These are phyloP conservation scores for Eremomyces bilateralis DNA, from an alignment of 495 filamentous ascomycete species.

Conservation along the genomic window DNA sequence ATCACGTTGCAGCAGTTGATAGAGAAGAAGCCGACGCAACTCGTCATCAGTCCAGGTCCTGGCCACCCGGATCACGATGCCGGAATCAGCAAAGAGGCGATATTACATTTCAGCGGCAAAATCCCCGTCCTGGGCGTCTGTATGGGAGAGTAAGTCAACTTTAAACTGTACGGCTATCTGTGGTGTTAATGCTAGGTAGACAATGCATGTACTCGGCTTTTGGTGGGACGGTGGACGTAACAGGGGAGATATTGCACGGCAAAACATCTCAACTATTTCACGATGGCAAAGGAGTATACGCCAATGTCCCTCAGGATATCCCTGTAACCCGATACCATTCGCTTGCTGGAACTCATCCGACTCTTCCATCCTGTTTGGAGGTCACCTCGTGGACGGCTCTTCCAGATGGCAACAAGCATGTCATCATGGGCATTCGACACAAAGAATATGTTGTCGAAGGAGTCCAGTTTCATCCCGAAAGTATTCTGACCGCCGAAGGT, in stretches of 20 bases:
- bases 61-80: slow-evolving; percentile 81
- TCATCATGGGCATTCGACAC: slow-evolving; percentile 95
- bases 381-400: slow-evolving; percentile 60
- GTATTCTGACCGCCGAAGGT: slow-evolving; percentile 78
- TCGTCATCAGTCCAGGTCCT: slow-evolving; percentile 87
- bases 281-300: slow-evolving; percentile 74
- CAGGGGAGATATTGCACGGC: slow-evolving; percentile 90
- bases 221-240: slow-evolving; percentile 76
- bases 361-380: slow-evolving; percentile 69
- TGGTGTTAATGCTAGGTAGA: slow-evolving; percentile 6
- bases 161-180: not conserved
- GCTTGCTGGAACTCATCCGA: slow-evolving; percentile 76
- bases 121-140: slow-evolving; percentile 94
- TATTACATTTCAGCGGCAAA: slow-evolving; percentile 82
- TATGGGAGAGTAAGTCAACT: slow-evolving; percentile 64
- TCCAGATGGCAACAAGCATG: slow-evolving; percentile 39
- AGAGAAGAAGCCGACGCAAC: slow-evolving; percentile 63
- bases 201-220: slow-evolving; percentile 91
- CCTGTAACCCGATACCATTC: slow-evolving; percentile 93
- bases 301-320: slow-evolving; percentile 49
- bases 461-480: slow-evolving; percentile 95
- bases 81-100: slow-evolving; percentile 77
- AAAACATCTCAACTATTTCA: slow-evolving; percentile 85
- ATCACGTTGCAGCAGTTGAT: slow-evolving; percentile 68
- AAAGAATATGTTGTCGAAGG: slow-evolving; percentile 78